Evolutionary conservation across 75 land plant genomes (phyloP).

Genomic region (Selaginella tamariscina): DNA sequence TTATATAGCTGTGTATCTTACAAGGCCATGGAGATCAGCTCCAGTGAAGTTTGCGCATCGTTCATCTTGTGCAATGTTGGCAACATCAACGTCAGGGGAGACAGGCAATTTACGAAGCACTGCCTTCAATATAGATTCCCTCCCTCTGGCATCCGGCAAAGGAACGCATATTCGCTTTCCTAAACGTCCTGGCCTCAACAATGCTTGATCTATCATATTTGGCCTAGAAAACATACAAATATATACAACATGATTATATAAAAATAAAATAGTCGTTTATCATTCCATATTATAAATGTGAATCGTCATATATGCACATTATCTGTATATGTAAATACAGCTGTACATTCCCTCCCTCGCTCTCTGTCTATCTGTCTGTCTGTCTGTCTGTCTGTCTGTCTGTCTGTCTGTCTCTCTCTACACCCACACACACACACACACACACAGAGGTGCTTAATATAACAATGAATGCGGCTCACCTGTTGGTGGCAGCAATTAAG

Average conservation of each 20-base stretch:
- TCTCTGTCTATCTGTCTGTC: too few species aligned
- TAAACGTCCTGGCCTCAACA: slow-evolving; percentile 80
- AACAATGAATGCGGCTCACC: too few species aligned
- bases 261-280: background rate
- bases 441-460: too few species aligned
- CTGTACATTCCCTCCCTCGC: too few species aligned
- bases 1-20: too few species aligned
- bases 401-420: too few species aligned
- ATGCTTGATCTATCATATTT: slow-evolving; percentile 73
- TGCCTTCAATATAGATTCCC: slow-evolving; percentile 52
- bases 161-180: slow-evolving; percentile 76
- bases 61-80: slow-evolving; percentile 35
- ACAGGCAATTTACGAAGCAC: slow-evolving; percentile 55
- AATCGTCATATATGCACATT: too few species aligned
- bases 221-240: slow-evolving; percentile 45
- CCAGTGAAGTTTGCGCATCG: slow-evolving; percentile 79
- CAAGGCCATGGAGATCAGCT: slow-evolving; percentile 79
- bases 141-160: slow-evolving; percentile 63
- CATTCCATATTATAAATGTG: too few species aligned
- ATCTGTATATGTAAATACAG: too few species aligned
- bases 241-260: background rate
- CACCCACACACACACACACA: too few species aligned
- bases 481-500: slow-evolving; percentile 88
- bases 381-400: too few species aligned
- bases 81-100: slow-evolving; percentile 50